Evolutionary conservation across 352 stramenopile genomes (phyloP).

Genomic region (Peronospora farinosa): DNA sequence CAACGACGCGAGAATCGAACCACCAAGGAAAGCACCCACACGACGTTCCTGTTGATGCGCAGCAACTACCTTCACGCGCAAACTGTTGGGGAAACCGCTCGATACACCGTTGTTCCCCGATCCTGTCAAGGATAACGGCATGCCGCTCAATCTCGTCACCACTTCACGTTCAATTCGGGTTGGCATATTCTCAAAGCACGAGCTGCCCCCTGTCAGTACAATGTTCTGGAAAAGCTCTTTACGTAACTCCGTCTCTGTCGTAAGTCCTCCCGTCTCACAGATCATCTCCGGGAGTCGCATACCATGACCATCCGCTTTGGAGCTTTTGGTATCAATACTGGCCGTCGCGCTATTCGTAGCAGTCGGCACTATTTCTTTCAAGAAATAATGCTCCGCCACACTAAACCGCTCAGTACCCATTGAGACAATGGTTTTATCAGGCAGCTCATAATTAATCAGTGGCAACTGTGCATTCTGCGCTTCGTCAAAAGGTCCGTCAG

Average conservation of each 20-base stretch:
- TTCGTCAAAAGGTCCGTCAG: constrained; percentile 65
- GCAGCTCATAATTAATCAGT: constrained; percentile 74
- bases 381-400: constrained; percentile 87
- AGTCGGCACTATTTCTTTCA: constrained; percentile 8
- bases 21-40: constrained; percentile 85
- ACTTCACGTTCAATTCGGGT: constrained; percentile 69
- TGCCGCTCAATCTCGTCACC: constrained; percentile 41
- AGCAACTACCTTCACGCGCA: constrained; percentile 66
- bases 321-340: constrained; percentile 3
- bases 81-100: constrained; percentile 30
- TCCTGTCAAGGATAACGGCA: constrained; percentile 28
- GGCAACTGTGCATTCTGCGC: constrained; percentile 56
- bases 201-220: constrained; percentile 66
- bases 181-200: constrained; percentile 78
- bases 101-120: constrained; percentile 7
- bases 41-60: constrained; percentile 59
- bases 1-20: constrained; percentile 95
- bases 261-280: constrained; percentile 52
- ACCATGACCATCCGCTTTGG: constrained; percentile 16
- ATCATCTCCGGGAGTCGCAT: constrained; percentile 61
- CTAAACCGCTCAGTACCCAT: constrained; percentile 86
- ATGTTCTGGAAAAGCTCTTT: constrained; percentile 83
- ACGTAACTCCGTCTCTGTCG: constrained; percentile 63
- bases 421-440: constrained; percentile 75
- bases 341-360: constrained; percentile 2